These are phyloP conservation scores for Leccinum disarticulatum DNA, from an alignment of 768 basidiomycete species.

Conservation along the genomic window DNA sequence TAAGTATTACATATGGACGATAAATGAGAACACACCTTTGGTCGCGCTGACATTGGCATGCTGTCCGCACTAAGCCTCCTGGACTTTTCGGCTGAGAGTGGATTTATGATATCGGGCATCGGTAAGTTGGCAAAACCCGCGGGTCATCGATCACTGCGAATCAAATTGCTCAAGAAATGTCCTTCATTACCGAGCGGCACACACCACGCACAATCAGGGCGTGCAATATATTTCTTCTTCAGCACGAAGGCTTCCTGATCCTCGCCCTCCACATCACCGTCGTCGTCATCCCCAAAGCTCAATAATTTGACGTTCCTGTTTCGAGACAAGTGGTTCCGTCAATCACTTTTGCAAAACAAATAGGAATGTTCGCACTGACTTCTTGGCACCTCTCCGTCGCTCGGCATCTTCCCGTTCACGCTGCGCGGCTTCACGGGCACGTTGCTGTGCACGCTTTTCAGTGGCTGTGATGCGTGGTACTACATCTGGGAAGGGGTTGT, in stretches of 20 bases:
- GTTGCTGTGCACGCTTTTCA: slow-evolving; percentile 82
- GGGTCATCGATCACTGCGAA: slow-evolving; percentile 27
- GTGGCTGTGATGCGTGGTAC: slow-evolving; percentile 94
- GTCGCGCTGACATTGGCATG: background rate
- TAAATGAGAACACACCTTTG: slow-evolving; percentile 18
- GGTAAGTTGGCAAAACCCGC: slow-evolving; percentile 2
- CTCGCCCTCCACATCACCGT: slow-evolving; percentile 58
- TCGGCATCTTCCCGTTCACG: slow-evolving; percentile 76
- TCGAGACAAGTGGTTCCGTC: slow-evolving; percentile 1
- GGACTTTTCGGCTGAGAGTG: background rate
- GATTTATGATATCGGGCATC: slow-evolving; percentile 10
- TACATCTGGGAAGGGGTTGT: slow-evolving; percentile 95
- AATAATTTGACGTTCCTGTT: slow-evolving; percentile 83
- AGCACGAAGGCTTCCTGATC: slow-evolving; percentile 52
- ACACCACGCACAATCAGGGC: slow-evolving; percentile 73
- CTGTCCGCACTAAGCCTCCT: background rate
- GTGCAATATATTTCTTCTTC: slow-evolving; percentile 79
- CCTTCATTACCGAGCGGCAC: background rate
- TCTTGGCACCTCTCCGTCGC: slow-evolving; percentile 78
- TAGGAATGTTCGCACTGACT: slow-evolving; percentile 48
- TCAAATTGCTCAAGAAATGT: slow-evolving; percentile 2
- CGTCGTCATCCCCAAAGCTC: slow-evolving; percentile 82
- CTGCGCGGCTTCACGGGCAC: slow-evolving; percentile 73
- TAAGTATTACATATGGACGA: background rate
- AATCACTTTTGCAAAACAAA: background rate